Percentiles rank a stretch among this genome's conserved stretches.
Evolutionary conservation across 768 basidiomycete species (phyloP).

Genomic region (Thelephora aurantiotincta): DNA sequence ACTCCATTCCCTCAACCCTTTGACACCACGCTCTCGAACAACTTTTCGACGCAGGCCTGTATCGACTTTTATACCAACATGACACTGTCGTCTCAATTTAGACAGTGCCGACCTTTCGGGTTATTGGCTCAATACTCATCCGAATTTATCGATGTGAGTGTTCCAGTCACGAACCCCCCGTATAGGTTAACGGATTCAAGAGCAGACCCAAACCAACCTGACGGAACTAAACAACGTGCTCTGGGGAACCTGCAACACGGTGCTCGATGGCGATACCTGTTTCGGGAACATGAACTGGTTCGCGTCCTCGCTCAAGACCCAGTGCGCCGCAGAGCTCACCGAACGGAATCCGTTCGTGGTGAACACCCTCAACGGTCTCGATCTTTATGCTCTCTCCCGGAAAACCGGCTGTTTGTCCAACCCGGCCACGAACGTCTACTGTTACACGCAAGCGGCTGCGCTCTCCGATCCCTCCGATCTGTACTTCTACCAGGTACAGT

Average conservation of each 20-base stretch:
- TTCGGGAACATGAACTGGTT: constrained; percentile 56
- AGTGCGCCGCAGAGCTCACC: constrained; percentile 44
- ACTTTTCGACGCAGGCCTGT: constrained; percentile 55
- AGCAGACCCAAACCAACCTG: constrained; percentile 52
- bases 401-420: constrained; percentile 45
- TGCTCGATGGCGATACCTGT: constrained; percentile 33
- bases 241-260: constrained; percentile 74
- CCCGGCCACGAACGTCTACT: constrained; percentile 49
- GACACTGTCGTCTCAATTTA: constrained; percentile 44
- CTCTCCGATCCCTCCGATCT: constrained; percentile 42
- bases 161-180: background rate
- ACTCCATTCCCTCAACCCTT: constrained; percentile 70
- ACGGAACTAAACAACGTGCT: constrained; percentile 51
- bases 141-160: constrained; percentile 39
- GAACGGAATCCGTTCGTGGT: constrained; percentile 36
- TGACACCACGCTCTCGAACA: constrained; percentile 44
- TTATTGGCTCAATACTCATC: constrained; percentile 42
- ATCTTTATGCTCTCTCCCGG: constrained; percentile 49
- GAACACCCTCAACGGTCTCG: constrained; percentile 41
- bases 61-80: constrained; percentile 65
- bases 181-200: constrained; percentile 1
- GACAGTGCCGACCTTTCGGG: constrained; percentile 67
- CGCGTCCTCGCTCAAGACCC: constrained; percentile 27
- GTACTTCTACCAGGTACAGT: constrained; percentile 60
- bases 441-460: constrained; percentile 51